These are phyloP conservation scores for Oidium heveae DNA, from an alignment of 2,329 filamentous ascomycete genomes.

Conservation along the genomic window DNA sequence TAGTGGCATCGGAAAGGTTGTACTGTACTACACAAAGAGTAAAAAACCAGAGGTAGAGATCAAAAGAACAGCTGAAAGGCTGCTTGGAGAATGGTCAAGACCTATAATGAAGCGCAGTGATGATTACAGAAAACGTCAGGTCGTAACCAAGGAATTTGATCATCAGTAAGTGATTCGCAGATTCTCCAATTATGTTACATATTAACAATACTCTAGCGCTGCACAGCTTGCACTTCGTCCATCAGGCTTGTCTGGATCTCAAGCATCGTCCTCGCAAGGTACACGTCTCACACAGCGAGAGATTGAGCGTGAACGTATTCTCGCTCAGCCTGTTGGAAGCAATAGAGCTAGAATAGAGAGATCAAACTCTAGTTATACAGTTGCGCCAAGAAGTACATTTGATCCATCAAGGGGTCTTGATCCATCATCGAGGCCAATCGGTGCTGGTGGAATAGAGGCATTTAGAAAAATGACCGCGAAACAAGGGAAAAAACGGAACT, in stretches of 20 bases:
- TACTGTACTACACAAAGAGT: constrained; percentile 91
- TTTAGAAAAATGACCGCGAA: constrained; percentile 42
- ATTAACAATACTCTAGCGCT: constrained; percentile 9
- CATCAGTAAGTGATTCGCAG: constrained; percentile 24
- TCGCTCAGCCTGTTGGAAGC: constrained; percentile 26
- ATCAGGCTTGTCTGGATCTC: constrained; percentile 10
- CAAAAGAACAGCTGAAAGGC: constrained; percentile 76
- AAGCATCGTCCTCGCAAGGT: constrained; percentile 9
- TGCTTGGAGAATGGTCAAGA: constrained; percentile 88
- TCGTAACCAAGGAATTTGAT: constrained; percentile 38
- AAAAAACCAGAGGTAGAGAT: constrained; percentile 70
- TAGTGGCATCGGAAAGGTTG: constrained; percentile 85
- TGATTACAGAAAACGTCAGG: constrained; percentile 68
- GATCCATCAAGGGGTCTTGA: constrained; percentile 25
- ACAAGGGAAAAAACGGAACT: constrained; percentile 24
- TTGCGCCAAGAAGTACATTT: constrained; percentile 28
- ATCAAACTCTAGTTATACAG: constrained; percentile 13
- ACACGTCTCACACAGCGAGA: constrained; percentile 10
- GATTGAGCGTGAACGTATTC: constrained; percentile 28
- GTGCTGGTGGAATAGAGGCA: constrained; percentile 35
- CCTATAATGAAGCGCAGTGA: constrained; percentile 84
- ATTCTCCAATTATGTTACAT: not conserved
- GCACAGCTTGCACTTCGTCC: constrained; percentile 14
- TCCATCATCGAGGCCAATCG: constrained; percentile 27
- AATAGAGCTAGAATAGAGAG: constrained; percentile 27